Base-by-base conservation (phyloP, 2,329 filamentous ascomycete species). In the Sclerotinia borealis region DNA sequence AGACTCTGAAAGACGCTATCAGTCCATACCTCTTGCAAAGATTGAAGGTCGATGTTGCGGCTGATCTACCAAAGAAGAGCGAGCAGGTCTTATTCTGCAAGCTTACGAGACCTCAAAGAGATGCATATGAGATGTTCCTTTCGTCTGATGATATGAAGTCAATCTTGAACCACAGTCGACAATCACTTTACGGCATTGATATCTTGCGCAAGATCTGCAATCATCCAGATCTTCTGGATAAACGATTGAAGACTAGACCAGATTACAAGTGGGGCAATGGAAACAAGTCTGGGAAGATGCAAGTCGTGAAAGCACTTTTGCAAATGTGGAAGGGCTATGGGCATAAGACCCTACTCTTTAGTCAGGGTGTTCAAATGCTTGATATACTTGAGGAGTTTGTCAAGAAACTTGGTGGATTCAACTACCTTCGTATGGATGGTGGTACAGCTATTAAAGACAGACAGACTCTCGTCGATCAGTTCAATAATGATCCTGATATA, bases 51-150 rank as follows among this genome's bases (percentile, higher is more conserved):
- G 95, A 99, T 75, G 95, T 99, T 17, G 93, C 95, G 5, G 86
- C 93, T 9, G 93, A 98, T 75, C 79, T 99, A 15, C 95, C 95
- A 0, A 91, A 96, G 76, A 99, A 99, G 81, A 96, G 88, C 58
- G 95, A 99, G 74, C 91, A 96, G 69, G 95, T 99, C 0, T 80
- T 99, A 3, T 98, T 99, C 75, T 98, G 95, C 78, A 96, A 96
- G 74, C 79, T 99, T 66, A 96, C 93, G 0, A 83, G 83, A 60
- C 78, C 87, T 17, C 95, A 99, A 74, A 84, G 90, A 56, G 82
- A 88, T 37, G 88, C 88, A 0, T 99, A 99, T 69, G 85, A 92
- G 73, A 80, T 83, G 6, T 98, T 96, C 69, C 79, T 98, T 2
- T 81, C 81, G 22, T 97, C 93, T 0, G 86, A 90, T 47, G 92